phyloP scores from a whole-genome alignment of 768 basidiomycete genomes.

The Podaxis pistillaris region DNA sequence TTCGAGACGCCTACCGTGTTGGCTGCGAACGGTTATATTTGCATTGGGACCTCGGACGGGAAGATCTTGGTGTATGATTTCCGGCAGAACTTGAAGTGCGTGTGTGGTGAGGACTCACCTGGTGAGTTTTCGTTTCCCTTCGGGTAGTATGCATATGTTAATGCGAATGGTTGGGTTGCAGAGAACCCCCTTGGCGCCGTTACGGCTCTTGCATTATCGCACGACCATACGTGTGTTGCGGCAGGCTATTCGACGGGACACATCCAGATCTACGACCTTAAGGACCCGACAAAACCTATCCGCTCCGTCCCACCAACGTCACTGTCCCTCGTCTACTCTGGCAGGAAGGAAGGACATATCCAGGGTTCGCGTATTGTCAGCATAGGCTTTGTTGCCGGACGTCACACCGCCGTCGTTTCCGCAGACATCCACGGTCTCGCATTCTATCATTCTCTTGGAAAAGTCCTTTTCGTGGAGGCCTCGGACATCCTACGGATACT shows the following conservation, averaged over 20 bases:
- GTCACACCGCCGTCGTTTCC: conserved; percentile 90
- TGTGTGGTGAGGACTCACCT: conserved; percentile 70
- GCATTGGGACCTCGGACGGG: conserved; percentile 82
- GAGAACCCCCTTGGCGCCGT: conserved; percentile 69
- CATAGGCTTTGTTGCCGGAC: conserved; percentile 83
- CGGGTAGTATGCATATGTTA: conserved; percentile 3
- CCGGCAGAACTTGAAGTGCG: conserved; percentile 75
- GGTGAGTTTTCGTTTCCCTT: conserved; percentile 40
- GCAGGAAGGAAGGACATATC: conserved; percentile 85
- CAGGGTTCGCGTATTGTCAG: conserved; percentile 74
- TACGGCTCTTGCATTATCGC: conserved; percentile 87
- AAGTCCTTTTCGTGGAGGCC: conserved; percentile 92
- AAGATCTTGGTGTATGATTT: conserved; percentile 86
- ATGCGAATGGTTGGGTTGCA: conserved; percentile 27
- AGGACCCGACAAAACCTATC: conserved; percentile 63
- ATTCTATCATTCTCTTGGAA: conserved; percentile 94
- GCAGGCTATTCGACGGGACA: conserved; percentile 84
- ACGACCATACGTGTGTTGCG: conserved; percentile 91
- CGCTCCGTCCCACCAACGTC: conserved; percentile 72
- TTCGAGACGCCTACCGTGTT: conserved; percentile 76
- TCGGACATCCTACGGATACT: conserved; percentile 92
- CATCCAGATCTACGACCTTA: conserved; percentile 83
- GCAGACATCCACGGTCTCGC: conserved; percentile 90
- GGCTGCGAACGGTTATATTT: conserved; percentile 84
- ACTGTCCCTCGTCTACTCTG: conserved; percentile 63